Evolutionary conservation across 1,284 basidiomycete species (phyloP), one percentile per base, ranked within the genome.

Genomic region (Heimioporus punctisporus): DNA sequence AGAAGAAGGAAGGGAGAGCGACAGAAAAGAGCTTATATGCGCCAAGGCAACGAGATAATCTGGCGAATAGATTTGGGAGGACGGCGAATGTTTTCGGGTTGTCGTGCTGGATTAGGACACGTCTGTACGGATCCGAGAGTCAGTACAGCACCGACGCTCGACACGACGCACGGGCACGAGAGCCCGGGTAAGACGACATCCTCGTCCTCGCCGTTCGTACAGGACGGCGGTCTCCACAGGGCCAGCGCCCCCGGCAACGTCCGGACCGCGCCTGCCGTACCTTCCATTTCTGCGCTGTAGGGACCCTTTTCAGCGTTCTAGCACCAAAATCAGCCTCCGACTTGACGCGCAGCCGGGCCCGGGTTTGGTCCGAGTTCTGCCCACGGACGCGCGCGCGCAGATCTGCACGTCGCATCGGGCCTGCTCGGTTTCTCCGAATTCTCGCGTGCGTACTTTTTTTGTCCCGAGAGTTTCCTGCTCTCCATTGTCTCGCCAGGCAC

Each of bases 51-150:
- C 40, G 49, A 65, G 66, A 69, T 69, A 67, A 66, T 66, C 66
- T 54, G 56, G 34, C 10, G 56, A 59, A 52, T 63, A 43, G 53
- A 67, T 67, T 57, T 66, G 65, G 65, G 55, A 56, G 24, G 24
- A 52, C 1, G 44, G 45, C 0, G 40, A 48, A 59, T 56, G 63
- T 67, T 66, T 67, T 67, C 53, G 54, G 49, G 56, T 21, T 26
- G 41, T 56, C 56, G 51, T 54, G 63, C 64, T 66, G 66, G 46
- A 66, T 66, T 65, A 56, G 64, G 66, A 66, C 57, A 65, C 41
- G 40, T 43, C 44, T 5, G 34, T 21, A 23, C 48, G 23, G 34
- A 49, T 15, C 37, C 12, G 26, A 52, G 9, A 15, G 44, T 25
- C n/a, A n/a, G n/a, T n/a, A n/a, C n/a, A n/a, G n/a, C n/a, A n/a